Base-by-base conservation (phyloP, 164 flowering plant species). In the Vitis amurensis region DNA sequence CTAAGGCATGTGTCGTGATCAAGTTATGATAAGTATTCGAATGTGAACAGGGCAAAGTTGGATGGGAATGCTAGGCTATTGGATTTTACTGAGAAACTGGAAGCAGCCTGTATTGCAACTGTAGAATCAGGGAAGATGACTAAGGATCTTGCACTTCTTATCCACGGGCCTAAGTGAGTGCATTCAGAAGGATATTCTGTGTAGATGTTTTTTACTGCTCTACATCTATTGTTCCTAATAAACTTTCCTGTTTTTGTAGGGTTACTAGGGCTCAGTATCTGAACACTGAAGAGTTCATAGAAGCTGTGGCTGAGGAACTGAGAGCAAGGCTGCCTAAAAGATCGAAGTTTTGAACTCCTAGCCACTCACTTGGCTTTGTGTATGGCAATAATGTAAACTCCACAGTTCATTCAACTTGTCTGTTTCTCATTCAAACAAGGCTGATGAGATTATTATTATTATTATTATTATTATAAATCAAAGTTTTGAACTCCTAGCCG, bases 111-210 rank as follows among this genome's bases (percentile, higher is more conserved):
- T 67, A 64, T 91, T 73, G 88, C 84, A 63, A 61, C 86, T 55
- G 98, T 93, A 14, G 97, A 93, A 71, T 87, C 97, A 10, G 98
- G 98, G 51, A 93, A 91, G 79, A 93, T 93, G 98, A 93, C 98
- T 70, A 93, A 93, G 80, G 98, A 93, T 88, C 93, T 93, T 68
- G 95, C 98, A 4, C 89, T 93, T 68, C 75, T 93, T 55, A 84
- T 88, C 60, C 95, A 93, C 76, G 98, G 98, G 44, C 73, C 98
- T 51, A 88, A 84, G 98, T 93, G 73, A 68, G 81, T 77, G 15
- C 52, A 3, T 37, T 37, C 44, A 9, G 12, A 7, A 11, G 6
- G 44, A 37, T 37, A 6, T 37, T 37, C 44, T 37, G 6, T 37
- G 7, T 37, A 37, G 44, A 37, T 37, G 44, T 37, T 23, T 23